Evolutionary conservation across 345 rosid species (phyloP).

Genomic region (Jatropha curcas): DNA sequence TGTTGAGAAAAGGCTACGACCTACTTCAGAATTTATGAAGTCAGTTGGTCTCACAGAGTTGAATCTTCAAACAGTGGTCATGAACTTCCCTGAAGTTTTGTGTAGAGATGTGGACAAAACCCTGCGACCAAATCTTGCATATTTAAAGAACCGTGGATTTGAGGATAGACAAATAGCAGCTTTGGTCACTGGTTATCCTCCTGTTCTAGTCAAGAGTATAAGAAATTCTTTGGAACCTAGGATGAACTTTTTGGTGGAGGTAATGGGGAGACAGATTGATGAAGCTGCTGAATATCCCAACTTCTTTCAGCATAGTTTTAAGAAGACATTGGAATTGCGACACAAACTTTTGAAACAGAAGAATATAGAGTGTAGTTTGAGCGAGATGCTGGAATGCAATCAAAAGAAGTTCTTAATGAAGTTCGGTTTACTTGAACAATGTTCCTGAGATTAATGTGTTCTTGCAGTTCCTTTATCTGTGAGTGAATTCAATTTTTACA

Average conservation of each 20-base stretch:
- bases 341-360: conserved; percentile 55
- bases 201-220: conserved; percentile 61
- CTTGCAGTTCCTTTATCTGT: conserved; percentile 3
- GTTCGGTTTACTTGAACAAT: conserved; percentile 46
- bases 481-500: conserved; percentile 18
- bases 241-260: conserved; percentile 65
- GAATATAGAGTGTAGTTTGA: conserved; percentile 58
- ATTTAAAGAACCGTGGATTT: conserved; percentile 52
- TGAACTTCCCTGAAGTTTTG: conserved; percentile 65
- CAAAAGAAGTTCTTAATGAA: conserved; percentile 53
- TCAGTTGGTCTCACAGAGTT: conserved; percentile 49
- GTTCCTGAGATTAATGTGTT: conserved; percentile 31
- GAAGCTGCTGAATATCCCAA: conserved; percentile 64
- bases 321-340: conserved; percentile 62
- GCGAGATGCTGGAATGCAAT: conserved; percentile 73
- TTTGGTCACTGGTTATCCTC: conserved; percentile 68
- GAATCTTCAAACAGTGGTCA: conserved; percentile 48
- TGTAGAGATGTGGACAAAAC: conserved; percentile 67
- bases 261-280: conserved; percentile 63
- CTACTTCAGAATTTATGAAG: conserved; percentile 61
- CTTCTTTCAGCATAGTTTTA: conserved; percentile 69
- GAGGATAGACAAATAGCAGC: conserved; percentile 51
- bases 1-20: conserved; percentile 54
- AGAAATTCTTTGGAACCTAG: conserved; percentile 67
- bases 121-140: conserved; percentile 53